A percentile compares a stretch with the other conserved stretches of the same genome.
phyloP scores from a whole-genome alignment of 208 protist species.

The Balamuthia mandrillaris region DNA sequence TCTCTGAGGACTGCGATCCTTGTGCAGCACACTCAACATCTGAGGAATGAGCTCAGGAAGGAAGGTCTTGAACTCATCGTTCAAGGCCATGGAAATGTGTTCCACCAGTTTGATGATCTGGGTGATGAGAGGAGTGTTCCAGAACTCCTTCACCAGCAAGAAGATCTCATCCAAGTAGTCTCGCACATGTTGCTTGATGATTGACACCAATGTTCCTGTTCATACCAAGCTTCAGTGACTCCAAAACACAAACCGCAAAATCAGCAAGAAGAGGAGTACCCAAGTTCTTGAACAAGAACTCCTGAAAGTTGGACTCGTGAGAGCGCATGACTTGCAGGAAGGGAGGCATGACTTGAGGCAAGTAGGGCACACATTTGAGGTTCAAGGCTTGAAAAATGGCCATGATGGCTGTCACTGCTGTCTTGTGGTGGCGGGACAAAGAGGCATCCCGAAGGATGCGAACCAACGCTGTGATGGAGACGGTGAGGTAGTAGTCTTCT shows the following conservation, averaged over 20 bases:
- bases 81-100: slow-evolving; percentile 74
- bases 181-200: slow-evolving; percentile 80
- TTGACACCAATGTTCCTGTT: slow-evolving; percentile 75
- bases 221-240: too few relatives aligned
- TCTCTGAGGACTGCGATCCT: slow-evolving; percentile 26
- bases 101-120: slow-evolving; percentile 78
- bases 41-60: slow-evolving; percentile 74
- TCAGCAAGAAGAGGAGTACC: too few relatives aligned
- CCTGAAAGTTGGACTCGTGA: slow-evolving; percentile 61
- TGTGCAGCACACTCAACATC: slow-evolving; percentile 67
- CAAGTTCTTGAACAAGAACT: slow-evolving; percentile 77
- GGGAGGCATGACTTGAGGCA: slow-evolving; percentile 80
- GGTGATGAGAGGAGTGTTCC: slow-evolving; percentile 50
- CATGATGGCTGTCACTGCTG: slow-evolving; percentile 71
- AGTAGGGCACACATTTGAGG: slow-evolving; percentile 75
- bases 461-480: slow-evolving; percentile 78
- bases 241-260: too few relatives aligned
- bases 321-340: slow-evolving; percentile 67
- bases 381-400: slow-evolving; percentile 81
- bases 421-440: slow-evolving; percentile 63
- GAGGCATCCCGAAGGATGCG: slow-evolving; percentile 66
- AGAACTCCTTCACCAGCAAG: slow-evolving; percentile 66
- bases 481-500: slow-evolving; percentile 81
- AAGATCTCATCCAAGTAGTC: slow-evolving; percentile 70
- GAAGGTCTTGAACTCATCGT: slow-evolving; percentile 82